Evolutionary conservation across 768 basidiomycete species (phyloP).

Genomic region (Atractiella rhizophila): DNA sequence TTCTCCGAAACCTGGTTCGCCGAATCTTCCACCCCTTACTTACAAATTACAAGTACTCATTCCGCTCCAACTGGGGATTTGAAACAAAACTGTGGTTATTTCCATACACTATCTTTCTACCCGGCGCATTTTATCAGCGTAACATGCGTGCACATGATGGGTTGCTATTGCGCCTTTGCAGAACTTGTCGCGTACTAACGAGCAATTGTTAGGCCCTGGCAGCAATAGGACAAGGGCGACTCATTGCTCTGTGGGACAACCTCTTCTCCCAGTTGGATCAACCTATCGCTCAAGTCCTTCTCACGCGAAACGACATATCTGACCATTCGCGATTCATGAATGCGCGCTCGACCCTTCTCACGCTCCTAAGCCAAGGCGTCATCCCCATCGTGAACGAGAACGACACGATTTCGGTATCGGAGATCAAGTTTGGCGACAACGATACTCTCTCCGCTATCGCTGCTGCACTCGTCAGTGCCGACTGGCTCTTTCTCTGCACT

Average conservation of each 20-base stretch:
- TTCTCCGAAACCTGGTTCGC: too few relatives aligned
- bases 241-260: slow-evolving; percentile 93
- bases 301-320: slow-evolving; percentile 88
- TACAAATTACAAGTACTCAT: too few relatives aligned
- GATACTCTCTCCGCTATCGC: slow-evolving; percentile 95
- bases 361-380: slow-evolving; percentile 74
- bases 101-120: too few relatives aligned
- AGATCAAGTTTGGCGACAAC: slow-evolving; percentile 99
- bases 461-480: slow-evolving; percentile 88
- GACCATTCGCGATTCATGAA: slow-evolving; percentile 94
- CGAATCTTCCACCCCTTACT: too few relatives aligned
- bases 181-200: too few relatives aligned
- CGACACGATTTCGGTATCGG: slow-evolving; percentile 91
- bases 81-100: too few relatives aligned
- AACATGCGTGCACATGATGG: too few relatives aligned
- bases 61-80: too few relatives aligned
- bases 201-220: slow-evolving; percentile 68
- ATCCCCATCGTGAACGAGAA: slow-evolving; percentile 98
- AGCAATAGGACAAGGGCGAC: slow-evolving; percentile 82
- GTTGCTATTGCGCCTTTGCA: too few relatives aligned
- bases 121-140: too few relatives aligned
- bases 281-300: slow-evolving; percentile 78
- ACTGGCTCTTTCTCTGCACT: slow-evolving; percentile 85
- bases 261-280: slow-evolving; percentile 79
- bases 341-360: slow-evolving; percentile 81